Evolutionary conservation across 2,329 filamentous ascomycete genomes (phyloP).

Genomic region (Diaporthe sp.): DNA sequence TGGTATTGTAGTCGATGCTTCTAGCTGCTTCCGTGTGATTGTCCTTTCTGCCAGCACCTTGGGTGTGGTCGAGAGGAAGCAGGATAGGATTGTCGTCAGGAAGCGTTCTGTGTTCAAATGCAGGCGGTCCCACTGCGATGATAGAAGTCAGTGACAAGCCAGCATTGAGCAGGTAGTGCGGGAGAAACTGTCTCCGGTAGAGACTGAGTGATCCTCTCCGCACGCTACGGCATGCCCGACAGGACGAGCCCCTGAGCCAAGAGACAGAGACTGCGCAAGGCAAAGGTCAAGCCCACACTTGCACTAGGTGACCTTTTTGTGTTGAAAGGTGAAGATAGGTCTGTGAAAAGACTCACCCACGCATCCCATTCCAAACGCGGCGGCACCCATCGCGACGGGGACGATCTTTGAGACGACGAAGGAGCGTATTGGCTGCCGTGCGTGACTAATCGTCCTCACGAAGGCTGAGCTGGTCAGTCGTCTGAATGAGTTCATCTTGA

Average conservation of each 20-base stretch:
- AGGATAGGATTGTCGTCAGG: not conserved
- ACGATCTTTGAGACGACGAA: not conserved
- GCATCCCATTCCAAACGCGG: not conserved
- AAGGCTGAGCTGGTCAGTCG: not conserved
- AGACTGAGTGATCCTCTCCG: not conserved
- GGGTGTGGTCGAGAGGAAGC: not conserved
- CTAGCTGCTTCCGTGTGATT: no score
- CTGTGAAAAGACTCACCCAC: not conserved
- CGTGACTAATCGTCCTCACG: not conserved
- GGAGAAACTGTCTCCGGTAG: no score
- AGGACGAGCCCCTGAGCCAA: not conserved
- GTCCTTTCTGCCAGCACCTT: no score
- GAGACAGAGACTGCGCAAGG: not conserved
- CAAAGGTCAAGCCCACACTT: not conserved
- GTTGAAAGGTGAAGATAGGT: not conserved
- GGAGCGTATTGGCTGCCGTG: not conserved
- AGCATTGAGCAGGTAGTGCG: not conserved
- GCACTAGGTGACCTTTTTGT: not conserved
- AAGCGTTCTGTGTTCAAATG: no score
- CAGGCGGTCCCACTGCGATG: not conserved
- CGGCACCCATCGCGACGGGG: not conserved
- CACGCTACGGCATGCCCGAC: no score
- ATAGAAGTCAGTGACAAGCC: not conserved
- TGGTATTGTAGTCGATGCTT: not conserved
- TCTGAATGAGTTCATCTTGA: not conserved